phyloP scores from a whole-genome alignment of 345 rosid genomes.

The Cardamine resedifolia region DNA sequence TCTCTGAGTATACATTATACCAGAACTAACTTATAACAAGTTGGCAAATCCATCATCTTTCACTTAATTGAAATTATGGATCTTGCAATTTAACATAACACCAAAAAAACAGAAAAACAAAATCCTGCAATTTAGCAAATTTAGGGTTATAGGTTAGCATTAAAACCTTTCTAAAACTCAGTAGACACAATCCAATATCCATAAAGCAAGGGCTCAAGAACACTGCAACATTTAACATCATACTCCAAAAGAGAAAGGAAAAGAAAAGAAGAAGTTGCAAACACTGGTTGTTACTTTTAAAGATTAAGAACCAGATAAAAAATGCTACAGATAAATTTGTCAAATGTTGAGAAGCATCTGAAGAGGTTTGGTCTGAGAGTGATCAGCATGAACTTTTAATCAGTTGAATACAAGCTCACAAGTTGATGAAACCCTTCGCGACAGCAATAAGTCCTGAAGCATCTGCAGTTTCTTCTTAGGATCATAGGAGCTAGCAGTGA shows the following conservation, averaged over 20 bases:
- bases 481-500: not conserved
- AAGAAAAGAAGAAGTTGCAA: not conserved
- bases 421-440: constrained; percentile 17
- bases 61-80: too few relatives aligned
- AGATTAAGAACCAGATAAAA: not conserved
- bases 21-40: too few relatives aligned
- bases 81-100: not conserved
- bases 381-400: constrained; percentile 5
- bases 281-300: not conserved
- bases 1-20: not conserved
- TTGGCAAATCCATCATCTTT: too few relatives aligned
- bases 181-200: not conserved
- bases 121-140: too few relatives aligned
- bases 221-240: too few relatives aligned
- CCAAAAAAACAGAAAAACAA: too few relatives aligned
- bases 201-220: not conserved
- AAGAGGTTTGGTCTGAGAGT: not conserved
- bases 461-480: not conserved
- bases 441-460: constrained; percentile 20
- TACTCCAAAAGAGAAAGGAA: not conserved
- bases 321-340: not conserved
- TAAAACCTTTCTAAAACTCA: not conserved
- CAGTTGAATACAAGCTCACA: constrained; percentile 24
- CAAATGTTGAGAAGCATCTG: too few relatives aligned
- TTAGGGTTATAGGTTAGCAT: not conserved